Evolutionary conservation across 495 filamentous ascomycete species (phyloP).

Genomic region (Penicillium maclennaniae): DNA sequence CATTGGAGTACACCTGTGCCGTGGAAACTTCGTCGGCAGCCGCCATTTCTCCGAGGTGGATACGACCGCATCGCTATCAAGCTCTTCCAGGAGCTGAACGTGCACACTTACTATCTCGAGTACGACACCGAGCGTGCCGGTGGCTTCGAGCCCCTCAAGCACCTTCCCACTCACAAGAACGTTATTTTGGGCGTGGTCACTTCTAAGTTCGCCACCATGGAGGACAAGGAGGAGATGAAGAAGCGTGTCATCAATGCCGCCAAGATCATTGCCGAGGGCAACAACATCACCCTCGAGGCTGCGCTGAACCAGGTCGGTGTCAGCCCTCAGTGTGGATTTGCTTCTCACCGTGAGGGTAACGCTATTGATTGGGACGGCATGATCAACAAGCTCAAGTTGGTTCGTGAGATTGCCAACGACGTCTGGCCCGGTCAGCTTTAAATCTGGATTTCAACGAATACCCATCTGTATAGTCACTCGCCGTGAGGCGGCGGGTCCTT

Average conservation of each 20-base stretch:
- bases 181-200: conserved; percentile 75
- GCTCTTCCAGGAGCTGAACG: conserved; percentile 71
- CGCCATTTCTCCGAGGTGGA: conserved; percentile 74
- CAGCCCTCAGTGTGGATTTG: conserved; percentile 79
- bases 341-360: conserved; percentile 66
- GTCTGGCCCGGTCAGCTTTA: conserved; percentile 65
- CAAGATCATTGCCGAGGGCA: conserved; percentile 67
- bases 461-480: conserved; percentile 12
- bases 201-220: conserved; percentile 67
- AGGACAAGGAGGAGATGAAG: conserved; percentile 73
- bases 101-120: conserved; percentile 79
- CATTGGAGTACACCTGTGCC: conserved; percentile 74
- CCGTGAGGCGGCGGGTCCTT: conserved; percentile 5
- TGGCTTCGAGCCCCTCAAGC: conserved; percentile 72
- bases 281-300: conserved; percentile 56
- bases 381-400: conserved; percentile 64
- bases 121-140: conserved; percentile 75
- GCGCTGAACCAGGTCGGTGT: conserved; percentile 66
- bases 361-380: conserved; percentile 61
- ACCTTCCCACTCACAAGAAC: conserved; percentile 67
- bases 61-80: conserved; percentile 78
- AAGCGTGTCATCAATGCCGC: conserved; percentile 63
- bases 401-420: conserved; percentile 65
- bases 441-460: conserved; percentile 13
- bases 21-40: conserved; percentile 74